phyloP scores from a whole-genome alignment of 2,329 filamentous ascomycete species.

The Trichoderma arundinaceum region DNA sequence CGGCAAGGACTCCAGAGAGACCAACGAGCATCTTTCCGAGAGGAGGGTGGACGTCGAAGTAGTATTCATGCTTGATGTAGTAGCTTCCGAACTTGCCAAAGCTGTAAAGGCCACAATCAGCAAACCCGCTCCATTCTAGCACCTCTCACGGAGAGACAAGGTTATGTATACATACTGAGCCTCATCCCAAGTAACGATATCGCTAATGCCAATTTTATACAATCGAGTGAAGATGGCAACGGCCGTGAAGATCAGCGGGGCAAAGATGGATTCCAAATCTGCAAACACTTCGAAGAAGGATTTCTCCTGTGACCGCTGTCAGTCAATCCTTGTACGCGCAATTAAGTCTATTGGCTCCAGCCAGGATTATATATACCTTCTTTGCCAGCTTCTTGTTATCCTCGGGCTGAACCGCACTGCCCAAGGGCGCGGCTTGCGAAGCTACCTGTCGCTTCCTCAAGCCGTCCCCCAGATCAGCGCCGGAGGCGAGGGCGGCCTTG shows the following conservation, averaged over 20 bases:
- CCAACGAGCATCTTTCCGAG: constrained; percentile 98
- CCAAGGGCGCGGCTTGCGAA: constrained; percentile 45
- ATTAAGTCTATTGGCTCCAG: background rate
- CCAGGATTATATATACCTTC: constrained; percentile 52
- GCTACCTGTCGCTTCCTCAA: constrained; percentile 60
- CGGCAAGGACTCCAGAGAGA: constrained; percentile 91
- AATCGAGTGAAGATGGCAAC: constrained; percentile 70
- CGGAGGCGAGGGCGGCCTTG: constrained; percentile 63
- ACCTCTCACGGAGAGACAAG: background rate
- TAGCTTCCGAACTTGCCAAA: constrained; percentile 99
- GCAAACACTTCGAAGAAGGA: constrained; percentile 67
- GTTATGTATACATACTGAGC: constrained; percentile 59
- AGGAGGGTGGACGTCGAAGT: constrained; percentile 90
- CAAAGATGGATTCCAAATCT: constrained; percentile 67
- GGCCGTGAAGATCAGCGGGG: constrained; percentile 65
- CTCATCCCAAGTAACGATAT: constrained; percentile 72
- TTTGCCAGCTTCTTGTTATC: constrained; percentile 65
- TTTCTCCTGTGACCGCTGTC: constrained; percentile 50
- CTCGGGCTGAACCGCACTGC: constrained; percentile 53
- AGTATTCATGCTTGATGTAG: constrained; percentile 99
- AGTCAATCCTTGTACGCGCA: constrained; percentile 31
- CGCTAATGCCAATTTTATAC: constrained; percentile 71
- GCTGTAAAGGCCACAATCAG: constrained; percentile 49
- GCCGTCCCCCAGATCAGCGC: constrained; percentile 63
- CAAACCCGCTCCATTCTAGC: constrained; percentile 7